phyloP scores from a whole-genome alignment of 768 basidiomycete genomes.

The Mycena belliarum region DNA sequence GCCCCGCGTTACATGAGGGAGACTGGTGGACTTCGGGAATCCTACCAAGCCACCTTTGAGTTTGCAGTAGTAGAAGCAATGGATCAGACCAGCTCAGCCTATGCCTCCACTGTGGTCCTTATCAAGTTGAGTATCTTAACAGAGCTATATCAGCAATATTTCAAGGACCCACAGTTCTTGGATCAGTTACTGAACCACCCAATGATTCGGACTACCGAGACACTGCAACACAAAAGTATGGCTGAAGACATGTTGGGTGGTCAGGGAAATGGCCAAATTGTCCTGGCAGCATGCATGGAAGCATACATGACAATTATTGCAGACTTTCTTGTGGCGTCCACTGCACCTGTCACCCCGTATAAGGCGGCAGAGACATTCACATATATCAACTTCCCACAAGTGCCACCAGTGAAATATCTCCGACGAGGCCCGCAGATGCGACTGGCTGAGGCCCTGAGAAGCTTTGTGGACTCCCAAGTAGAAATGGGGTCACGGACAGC shows the following conservation, averaged over 20 bases:
- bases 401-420: background rate
- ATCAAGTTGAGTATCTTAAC: background rate
- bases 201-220: background rate
- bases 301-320: background rate
- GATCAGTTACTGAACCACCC: background rate
- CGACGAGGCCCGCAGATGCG: background rate
- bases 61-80: background rate
- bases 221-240: too few relatives aligned
- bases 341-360: background rate
- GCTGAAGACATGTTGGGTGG: background rate
- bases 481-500: too few relatives aligned
- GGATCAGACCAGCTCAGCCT: background rate
- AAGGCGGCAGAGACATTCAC: background rate
- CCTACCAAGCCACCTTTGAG: background rate
- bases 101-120: background rate
- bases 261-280: background rate
- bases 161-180: background rate
- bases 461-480: background rate
- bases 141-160: background rate
- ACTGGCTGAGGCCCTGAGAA: background rate
- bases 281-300: background rate
- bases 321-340: background rate
- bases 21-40: background rate
- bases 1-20: background rate
- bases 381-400: background rate